Evolutionary conservation across 768 basidiomycete species (phyloP).

Genomic region (Coprinellus micaceus): DNA sequence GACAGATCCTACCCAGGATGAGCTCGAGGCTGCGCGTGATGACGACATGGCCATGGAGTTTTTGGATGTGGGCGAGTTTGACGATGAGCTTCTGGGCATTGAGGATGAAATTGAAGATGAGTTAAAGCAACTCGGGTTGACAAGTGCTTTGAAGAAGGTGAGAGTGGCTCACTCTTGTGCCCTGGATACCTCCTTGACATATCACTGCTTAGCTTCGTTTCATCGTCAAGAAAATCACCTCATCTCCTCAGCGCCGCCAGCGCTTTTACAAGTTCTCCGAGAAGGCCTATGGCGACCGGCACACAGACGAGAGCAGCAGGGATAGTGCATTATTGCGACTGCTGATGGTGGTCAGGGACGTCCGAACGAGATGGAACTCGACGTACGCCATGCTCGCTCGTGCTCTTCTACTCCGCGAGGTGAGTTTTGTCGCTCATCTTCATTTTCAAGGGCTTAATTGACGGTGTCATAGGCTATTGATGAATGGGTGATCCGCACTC

Average conservation of each 20-base stretch:
- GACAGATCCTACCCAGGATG: background rate
- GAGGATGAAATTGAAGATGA: constrained; percentile 17
- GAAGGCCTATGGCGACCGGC: constrained; percentile 9
- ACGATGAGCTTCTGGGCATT: constrained; percentile 5
- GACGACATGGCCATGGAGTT: constrained; percentile 16
- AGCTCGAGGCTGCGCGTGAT: background rate
- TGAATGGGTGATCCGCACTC: constrained; percentile 24
- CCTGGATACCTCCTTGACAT: no score
- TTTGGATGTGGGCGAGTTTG: constrained; percentile 15
- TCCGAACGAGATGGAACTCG: no score
- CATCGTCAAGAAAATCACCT: constrained; percentile 28
- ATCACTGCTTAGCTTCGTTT: constrained; percentile 26
- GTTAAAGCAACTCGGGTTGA: constrained; percentile 1
- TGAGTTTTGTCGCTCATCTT: constrained; percentile 10
- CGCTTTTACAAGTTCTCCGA: constrained; percentile 19
- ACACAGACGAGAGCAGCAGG: background rate
- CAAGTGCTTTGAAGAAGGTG: constrained; percentile 18
- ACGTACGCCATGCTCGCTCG: constrained; percentile 30
- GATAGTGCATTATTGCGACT: constrained; percentile 1
- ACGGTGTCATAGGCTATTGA: no score
- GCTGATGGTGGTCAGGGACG: constrained; percentile 30
- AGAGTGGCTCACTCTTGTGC: no score
- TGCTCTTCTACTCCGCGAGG: constrained; percentile 21
- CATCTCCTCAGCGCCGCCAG: constrained; percentile 27
- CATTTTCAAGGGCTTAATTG: no score